Evolutionary conservation across 345 rosid genomes (phyloP), one percentile per base, ranked within the genome.

Genomic region (Gossypium australe): DNA sequence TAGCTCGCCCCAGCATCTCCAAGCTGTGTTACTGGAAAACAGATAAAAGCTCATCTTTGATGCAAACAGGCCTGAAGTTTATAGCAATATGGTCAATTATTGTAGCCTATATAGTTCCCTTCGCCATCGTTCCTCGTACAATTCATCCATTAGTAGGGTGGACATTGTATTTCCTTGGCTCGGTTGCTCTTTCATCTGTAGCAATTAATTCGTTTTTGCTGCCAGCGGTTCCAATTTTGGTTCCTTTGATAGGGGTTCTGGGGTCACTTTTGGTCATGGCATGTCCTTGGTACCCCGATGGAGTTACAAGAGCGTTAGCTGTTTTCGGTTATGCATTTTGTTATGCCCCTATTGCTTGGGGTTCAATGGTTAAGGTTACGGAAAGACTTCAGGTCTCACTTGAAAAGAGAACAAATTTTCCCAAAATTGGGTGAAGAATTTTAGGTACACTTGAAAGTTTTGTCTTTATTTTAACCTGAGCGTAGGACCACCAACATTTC

Each of bases 201-300:
- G 91, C 90, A 0, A 69, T 92, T 80, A 91, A 89, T 27, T 79
- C 86, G 4, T 91, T 91, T 67, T 64, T 91, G 83, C 87, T 92
- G 69, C 97, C 96, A 11, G 64, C 67, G 73, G 53, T 87, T 9
- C 83, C 84, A 0, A 93, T 89, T 49, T 59, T 91, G 72, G 80
- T 85, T 20, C 94, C 91, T 0, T 87, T 89, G 91, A 25, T 93
- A 18, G 89, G 85, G 70, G 89, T 91, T 38, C 49, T 86, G 1
- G 94, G 97, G 16, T 80, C 83, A 17, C 97, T 94, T 43, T 71
- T 91, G 13, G 92, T 87, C 77, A 92, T 94, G 98, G 97, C 92
- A 1, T 87, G 9, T 52, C 97, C 97, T 7, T 86, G 84, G 87
- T 90, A 92, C 81, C 75, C 76, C 0, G 82, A 89, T 47, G 98